Evolutionary conservation across 352 stramenopile genomes (phyloP).

Genomic region (Phytophthora agathidicida): DNA sequence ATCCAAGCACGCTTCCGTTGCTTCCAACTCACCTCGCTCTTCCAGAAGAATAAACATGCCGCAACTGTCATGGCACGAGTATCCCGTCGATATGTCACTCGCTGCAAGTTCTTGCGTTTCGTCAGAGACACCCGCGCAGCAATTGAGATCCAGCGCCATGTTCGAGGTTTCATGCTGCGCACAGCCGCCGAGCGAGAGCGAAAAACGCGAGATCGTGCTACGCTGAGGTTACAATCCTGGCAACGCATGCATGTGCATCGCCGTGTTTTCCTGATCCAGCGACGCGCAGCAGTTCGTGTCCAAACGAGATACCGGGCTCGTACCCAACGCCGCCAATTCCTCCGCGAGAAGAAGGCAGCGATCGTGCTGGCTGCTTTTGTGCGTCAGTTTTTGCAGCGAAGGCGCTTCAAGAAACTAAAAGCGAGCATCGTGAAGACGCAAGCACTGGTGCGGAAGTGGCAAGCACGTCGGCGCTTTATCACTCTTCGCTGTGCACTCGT

Average conservation of each 20-base stretch:
- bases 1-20: conserved; percentile 48
- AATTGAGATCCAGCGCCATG: conserved; percentile 45
- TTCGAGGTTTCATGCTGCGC: conserved; percentile 62
- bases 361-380: conserved; percentile 75
- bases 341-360: conserved; percentile 50
- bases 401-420: conserved; percentile 73
- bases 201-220: conserved; percentile 48
- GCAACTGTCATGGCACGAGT: conserved; percentile 43
- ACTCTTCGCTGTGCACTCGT: conserved; percentile 35
- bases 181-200: conserved; percentile 66
- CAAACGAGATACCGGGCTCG: conserved; percentile 58
- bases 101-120: conserved; percentile 43
- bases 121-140: conserved; percentile 43
- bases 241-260: conserved; percentile 52
- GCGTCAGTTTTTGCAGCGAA: conserved; percentile 68
- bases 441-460: conserved; percentile 59
- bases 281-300: conserved; percentile 39
- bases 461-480: conserved; percentile 36
- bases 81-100: conserved; percentile 49
- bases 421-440: conserved; percentile 67
- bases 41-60: conserved; percentile 35
- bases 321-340: conserved; percentile 48
- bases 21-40: conserved; percentile 34
- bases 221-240: conserved; percentile 60
- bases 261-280: conserved; percentile 36